Base-by-base conservation (phyloP, 441 rosid species). In the Kokia cookei region DNA sequence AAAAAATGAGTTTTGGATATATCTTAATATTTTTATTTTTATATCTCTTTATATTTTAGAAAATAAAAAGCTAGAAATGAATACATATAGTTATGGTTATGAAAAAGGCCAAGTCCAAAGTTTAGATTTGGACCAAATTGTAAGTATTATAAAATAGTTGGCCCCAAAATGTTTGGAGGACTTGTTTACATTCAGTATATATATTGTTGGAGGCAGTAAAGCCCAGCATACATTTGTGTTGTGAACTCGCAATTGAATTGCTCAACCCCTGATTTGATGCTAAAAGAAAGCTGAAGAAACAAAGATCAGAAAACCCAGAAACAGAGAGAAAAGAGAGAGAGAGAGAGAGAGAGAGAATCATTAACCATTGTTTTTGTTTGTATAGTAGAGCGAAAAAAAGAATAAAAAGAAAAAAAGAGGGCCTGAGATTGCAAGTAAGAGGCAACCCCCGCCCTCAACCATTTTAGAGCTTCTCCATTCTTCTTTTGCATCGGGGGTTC, bases 401-500 rank as follows among this genome's bases (percentile, higher is more conserved):
- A 32, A 32, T 4, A 32, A 32, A 48, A 13, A 0, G 6, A 37
- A 12, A 43, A 26, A 65, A 29, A 10, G 17, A 27, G 45, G 57
- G 29, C 32, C 29, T 53, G 11, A 13, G 59, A 73, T 47, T 22
- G 10, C 37, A 43, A 62, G 48, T 17, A 4, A 50, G 62, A 73
- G 70, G 71, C 69, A 73, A 51, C 62, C 75, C 51, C 76, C 27
- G 2, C 7, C 69, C 22, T 19, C 61, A 35, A 24, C 35, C 22
- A n/a, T 66, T 47, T 35, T 37, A 32, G 59, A 62, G 48, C 65
- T n/a, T 47, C 26, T 35, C 50, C 4, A 37, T 53, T 37, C 59
- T 19, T 14, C 27, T 72, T 65, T 68, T n/a, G 29, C 13, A 13
- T 66, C 14, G 69, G 76, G 69, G 65, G 69, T 67, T 73, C 65